Evolutionary conservation across 305 asterid species (phyloP).

Genomic region (Fraxinus angustifolia): DNA sequence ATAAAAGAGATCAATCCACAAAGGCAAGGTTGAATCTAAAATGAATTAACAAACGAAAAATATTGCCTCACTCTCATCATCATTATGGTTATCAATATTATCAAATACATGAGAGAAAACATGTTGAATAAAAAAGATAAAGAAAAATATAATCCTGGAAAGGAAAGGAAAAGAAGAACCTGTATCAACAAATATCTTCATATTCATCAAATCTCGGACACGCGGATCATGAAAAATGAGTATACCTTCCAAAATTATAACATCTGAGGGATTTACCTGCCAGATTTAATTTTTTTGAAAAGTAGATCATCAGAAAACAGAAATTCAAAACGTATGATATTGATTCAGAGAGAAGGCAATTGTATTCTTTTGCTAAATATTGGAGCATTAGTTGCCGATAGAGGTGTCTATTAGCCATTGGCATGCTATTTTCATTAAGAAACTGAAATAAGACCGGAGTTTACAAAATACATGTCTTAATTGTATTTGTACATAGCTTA

Average conservation of each 20-base stretch:
- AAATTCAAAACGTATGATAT: not conserved
- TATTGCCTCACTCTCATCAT: not conserved
- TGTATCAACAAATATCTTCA: constrained; percentile 98
- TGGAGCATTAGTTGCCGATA: not conserved
- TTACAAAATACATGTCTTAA: not conserved
- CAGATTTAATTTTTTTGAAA: constrained; percentile 10
- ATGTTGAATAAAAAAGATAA: not conserved
- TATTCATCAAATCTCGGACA: constrained; percentile 82
- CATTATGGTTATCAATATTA: not conserved
- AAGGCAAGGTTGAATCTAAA: not conserved
- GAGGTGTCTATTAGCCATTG: not conserved
- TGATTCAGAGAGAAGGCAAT: not conserved
- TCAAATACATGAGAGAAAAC: not conserved
- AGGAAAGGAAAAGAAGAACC: constrained; percentile 47
- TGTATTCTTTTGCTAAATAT: not conserved
- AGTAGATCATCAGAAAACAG: not conserved
- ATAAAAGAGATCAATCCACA: not conserved
- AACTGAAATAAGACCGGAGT: not conserved
- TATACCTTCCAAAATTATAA: constrained; percentile 93
- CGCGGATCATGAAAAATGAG: constrained; percentile 91
- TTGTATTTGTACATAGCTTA: not conserved
- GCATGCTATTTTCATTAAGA: not conserved
- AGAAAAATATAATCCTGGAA: constrained; percentile 12
- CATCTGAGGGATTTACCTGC: constrained; percentile 98
- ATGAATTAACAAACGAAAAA: not conserved